Evolutionary conservation across 2,329 filamentous ascomycete genomes (phyloP).

Genomic region (Knoxdaviesia capensis): DNA sequence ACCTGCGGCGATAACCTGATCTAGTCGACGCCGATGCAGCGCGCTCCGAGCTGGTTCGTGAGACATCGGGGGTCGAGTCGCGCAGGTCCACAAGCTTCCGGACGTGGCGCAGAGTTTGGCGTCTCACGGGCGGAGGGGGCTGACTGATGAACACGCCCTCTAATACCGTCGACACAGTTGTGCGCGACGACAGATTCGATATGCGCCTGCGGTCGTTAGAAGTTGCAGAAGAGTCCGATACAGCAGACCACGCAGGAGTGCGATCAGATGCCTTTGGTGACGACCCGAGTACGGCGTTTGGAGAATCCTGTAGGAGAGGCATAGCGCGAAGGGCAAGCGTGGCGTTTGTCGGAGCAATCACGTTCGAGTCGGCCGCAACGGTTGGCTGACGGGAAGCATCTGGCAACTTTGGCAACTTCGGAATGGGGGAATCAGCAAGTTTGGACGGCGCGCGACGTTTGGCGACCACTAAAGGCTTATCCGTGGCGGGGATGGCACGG

Average conservation of each 20-base stretch:
- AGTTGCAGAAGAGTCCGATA: constrained; percentile 14
- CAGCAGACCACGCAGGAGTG: constrained; percentile 10
- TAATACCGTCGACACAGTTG: constrained; percentile 33
- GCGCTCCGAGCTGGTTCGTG: constrained; percentile 11
- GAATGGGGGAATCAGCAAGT: too few relatives aligned
- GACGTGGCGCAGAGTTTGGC: constrained; percentile 38
- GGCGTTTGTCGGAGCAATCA: constrained; percentile 27
- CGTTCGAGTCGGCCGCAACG: constrained; percentile 1
- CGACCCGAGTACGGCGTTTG: constrained; percentile 12
- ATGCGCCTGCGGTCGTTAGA: constrained; percentile 23
- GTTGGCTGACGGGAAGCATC: too few relatives aligned
- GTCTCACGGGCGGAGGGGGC: constrained; percentile 20
- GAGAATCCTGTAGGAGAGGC: constrained; percentile 21
- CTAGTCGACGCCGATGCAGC: background rate
- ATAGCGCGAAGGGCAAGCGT: constrained; percentile 26
- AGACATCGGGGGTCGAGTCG: constrained; percentile 21
- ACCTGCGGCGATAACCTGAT: constrained; percentile 3
- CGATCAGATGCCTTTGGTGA: constrained; percentile 13
- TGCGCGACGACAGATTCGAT: constrained; percentile 33
- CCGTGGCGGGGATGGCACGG: background rate
- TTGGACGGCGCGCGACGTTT: too few relatives aligned
- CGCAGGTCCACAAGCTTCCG: constrained; percentile 32
- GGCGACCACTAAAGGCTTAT: too few relatives aligned
- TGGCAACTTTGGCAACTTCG: too few relatives aligned
- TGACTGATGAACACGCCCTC: constrained; percentile 36